Evolutionary conservation across 345 rosid species (phyloP).

Genomic region (Cardamine resedifolia): DNA sequence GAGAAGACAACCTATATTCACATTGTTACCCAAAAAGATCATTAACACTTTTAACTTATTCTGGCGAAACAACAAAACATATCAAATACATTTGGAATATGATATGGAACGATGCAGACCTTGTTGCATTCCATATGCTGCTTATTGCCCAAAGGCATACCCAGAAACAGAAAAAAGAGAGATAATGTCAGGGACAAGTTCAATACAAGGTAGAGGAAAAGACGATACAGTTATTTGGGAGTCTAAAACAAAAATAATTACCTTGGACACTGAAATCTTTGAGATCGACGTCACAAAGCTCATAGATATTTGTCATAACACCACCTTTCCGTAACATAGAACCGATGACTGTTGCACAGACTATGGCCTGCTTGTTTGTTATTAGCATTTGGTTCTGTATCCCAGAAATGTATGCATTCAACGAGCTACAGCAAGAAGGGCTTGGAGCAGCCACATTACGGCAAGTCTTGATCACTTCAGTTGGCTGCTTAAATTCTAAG

Average conservation of each 20-base stretch:
- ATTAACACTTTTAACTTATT: not conserved
- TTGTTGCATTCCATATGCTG: constrained; percentile 82
- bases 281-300: constrained; percentile 93
- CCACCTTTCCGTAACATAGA: constrained; percentile 80
- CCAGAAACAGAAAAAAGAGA: constrained; percentile 36
- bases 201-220: constrained; percentile 1
- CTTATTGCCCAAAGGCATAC: constrained; percentile 27
- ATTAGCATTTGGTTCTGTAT: constrained; percentile 92
- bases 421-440: constrained; percentile 93
- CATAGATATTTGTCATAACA: constrained; percentile 83
- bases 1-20: constrained; percentile 72
- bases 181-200: constrained; percentile 32
- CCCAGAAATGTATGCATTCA: constrained; percentile 74
- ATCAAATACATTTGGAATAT: constrained; percentile 10
- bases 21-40: constrained; percentile 20
- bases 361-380: constrained; percentile 93
- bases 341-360: constrained; percentile 84
- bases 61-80: constrained; percentile 5
- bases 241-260: constrained; percentile 27
- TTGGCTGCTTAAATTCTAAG: constrained; percentile 74
- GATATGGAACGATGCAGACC: constrained; percentile 43
- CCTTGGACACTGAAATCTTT: constrained; percentile 97
- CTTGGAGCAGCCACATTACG: constrained; percentile 83
- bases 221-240: not conserved
- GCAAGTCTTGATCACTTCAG: constrained; percentile 80